Evolutionary conservation across 2,329 filamentous ascomycete species (phyloP).

Genomic region (Penicillium oxalicum): DNA sequence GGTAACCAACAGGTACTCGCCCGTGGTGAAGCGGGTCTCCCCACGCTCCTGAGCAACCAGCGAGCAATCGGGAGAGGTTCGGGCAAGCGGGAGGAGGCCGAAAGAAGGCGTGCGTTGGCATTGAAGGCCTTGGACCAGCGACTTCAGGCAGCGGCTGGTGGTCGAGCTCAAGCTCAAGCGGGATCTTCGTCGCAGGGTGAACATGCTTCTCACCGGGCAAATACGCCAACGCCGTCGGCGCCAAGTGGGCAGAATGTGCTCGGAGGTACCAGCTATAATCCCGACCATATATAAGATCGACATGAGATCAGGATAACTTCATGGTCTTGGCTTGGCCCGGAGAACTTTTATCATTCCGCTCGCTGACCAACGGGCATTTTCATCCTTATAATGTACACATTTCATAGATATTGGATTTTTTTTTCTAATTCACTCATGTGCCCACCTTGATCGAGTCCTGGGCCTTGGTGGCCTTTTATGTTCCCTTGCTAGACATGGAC

Average conservation of each 20-base stretch:
- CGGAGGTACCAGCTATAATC: conserved; percentile 65
- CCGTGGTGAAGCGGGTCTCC: conserved; percentile 55
- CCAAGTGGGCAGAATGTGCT: conserved; percentile 54
- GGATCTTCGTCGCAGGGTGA: conserved; percentile 28
- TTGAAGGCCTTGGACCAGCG: conserved; percentile 89
- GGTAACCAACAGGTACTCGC: conserved; percentile 65
- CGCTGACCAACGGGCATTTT: no score
- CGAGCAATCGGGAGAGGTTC: conserved; percentile 43
- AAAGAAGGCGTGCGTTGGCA: conserved; percentile 79
- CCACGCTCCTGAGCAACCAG: conserved; percentile 51
- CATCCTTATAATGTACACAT: no score
- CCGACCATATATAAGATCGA: conserved; percentile 47
- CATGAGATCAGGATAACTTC: conserved; percentile 2
- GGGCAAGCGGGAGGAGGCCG: conserved; percentile 81
- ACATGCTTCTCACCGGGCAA: conserved; percentile 36
- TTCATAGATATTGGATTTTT: no score
- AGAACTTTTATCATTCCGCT: no score
- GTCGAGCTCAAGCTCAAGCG: conserved; percentile 42
- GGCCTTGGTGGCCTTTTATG: no score
- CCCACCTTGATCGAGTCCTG: no score
- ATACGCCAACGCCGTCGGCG: conserved; percentile 49
- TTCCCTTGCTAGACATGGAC: no score
- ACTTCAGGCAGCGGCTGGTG: conserved; percentile 71
- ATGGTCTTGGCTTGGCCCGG: no score
- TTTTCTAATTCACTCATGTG: no score